Evolutionary conservation across 2,329 filamentous ascomycete genomes (phyloP).

Genomic region (Parascedosporium putredinis): DNA sequence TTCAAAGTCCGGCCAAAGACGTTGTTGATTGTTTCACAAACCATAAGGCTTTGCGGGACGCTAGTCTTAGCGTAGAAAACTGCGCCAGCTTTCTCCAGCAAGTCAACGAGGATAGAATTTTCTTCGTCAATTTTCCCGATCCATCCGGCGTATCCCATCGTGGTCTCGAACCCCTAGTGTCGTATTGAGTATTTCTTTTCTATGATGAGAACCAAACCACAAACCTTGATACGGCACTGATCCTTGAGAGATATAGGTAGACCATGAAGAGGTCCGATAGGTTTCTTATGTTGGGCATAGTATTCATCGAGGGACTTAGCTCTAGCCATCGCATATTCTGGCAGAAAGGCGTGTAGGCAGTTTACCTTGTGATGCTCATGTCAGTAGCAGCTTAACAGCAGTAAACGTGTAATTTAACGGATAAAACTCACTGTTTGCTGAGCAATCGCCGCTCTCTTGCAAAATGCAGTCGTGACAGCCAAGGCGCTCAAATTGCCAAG

Average conservation of each 20-base stretch:
- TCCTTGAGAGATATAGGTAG: conserved; percentile 35
- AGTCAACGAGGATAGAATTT: conserved; percentile 38
- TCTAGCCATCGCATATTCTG: conserved; percentile 33
- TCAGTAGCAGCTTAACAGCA: background rate
- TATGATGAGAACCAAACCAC: conserved; percentile 43
- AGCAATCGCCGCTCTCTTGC: conserved; percentile 41
- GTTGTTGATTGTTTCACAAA: conserved; percentile 52
- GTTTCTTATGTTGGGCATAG: conserved; percentile 23
- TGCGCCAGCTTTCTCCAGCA: conserved; percentile 38
- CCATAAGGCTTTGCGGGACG: conserved; percentile 47
- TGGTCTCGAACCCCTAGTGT: conserved; percentile 22
- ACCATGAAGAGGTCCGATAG: conserved; percentile 51
- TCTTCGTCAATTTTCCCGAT: conserved; percentile 12
- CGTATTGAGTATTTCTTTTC: conserved; percentile 29
- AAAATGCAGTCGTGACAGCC: conserved; percentile 37
- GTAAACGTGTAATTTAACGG: background rate
- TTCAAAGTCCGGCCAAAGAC: conserved; percentile 53
- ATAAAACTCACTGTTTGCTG: conserved; percentile 39
- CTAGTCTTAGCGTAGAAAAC: conserved; percentile 61
- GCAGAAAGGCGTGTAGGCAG: conserved; percentile 42
- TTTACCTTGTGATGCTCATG: conserved; percentile 28
- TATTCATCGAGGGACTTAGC: conserved; percentile 30
- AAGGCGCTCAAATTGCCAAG: conserved; percentile 24
- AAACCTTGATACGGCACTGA: conserved; percentile 32
- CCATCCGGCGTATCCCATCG: conserved; percentile 37